Percentiles rank a stretch among this genome's conserved stretches.
Evolutionary conservation across 139 green algal genomes (phyloP).

Genomic region (Tetradesmus obliquus): DNA sequence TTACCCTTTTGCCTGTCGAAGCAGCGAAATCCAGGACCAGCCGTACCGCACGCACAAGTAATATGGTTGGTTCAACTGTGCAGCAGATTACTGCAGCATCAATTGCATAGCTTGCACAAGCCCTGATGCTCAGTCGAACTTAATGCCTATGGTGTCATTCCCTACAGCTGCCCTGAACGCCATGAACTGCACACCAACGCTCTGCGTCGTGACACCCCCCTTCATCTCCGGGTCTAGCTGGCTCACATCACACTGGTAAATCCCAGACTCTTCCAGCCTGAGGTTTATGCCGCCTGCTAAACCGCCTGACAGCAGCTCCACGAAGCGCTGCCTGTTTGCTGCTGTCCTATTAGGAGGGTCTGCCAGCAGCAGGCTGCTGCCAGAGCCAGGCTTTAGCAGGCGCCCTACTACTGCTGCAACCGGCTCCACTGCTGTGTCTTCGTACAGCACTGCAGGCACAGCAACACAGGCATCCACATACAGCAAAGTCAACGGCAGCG

Average conservation of each 20-base stretch:
- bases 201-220: slow-evolving; percentile 42
- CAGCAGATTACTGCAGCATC: no score
- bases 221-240: slow-evolving; percentile 60
- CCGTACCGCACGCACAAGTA: no score
- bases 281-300: neutral
- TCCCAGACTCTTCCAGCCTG: slow-evolving; percentile 39
- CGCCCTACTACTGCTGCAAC: slow-evolving; percentile 47
- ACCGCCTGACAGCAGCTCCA: slow-evolving; percentile 46
- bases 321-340: slow-evolving; percentile 61
- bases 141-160: slow-evolving; percentile 52
- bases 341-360: slow-evolving; percentile 68
- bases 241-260: slow-evolving; percentile 46
- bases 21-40: no score
- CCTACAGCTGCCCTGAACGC: slow-evolving; percentile 41
- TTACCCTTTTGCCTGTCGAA: no score
- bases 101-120: neutral
- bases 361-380: slow-evolving; percentile 56
- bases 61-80: no score
- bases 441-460: slow-evolving; percentile 69
- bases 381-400: neutral
- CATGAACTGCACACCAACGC: slow-evolving; percentile 53
- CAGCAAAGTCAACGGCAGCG: neutral
- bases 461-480: neutral
- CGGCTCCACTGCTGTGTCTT: slow-evolving; percentile 63
- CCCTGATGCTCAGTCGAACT: neutral